A percentile compares a stretch with the other conserved stretches of the same genome.
Evolutionary conservation across 2,329 filamentous ascomycete genomes (phyloP).

Genomic region (Rutstroemia sp.): DNA sequence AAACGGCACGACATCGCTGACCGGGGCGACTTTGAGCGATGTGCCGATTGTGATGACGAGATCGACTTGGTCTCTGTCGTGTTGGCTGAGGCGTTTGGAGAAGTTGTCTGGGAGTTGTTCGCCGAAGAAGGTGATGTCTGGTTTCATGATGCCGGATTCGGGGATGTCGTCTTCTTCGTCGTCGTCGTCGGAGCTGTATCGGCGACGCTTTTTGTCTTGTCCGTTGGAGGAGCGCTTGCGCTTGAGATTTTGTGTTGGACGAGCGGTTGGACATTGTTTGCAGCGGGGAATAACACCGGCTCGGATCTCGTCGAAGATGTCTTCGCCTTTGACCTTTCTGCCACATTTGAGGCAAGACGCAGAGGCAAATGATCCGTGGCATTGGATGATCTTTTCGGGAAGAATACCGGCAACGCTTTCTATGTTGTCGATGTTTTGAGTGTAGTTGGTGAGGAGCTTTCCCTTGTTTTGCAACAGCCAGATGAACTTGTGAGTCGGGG

Average conservation of each 20-base stretch:
- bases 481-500: slow-evolving; percentile 93
- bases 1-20: slow-evolving; percentile 82
- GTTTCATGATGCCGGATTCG: slow-evolving; percentile 79
- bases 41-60: slow-evolving; percentile 95
- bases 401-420: slow-evolving; percentile 79
- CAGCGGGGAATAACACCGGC: slow-evolving; percentile 72
- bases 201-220: slow-evolving; percentile 36
- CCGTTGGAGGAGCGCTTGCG: slow-evolving; percentile 48
- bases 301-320: slow-evolving; percentile 73
- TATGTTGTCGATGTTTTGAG: slow-evolving; percentile 97
- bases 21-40: slow-evolving; percentile 89
- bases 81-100: slow-evolving; percentile 68
- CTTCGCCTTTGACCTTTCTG: slow-evolving; percentile 64
- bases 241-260: slow-evolving; percentile 45
- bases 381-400: slow-evolving; percentile 81
- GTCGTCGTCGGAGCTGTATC: slow-evolving; percentile 27
- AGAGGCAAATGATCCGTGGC: slow-evolving; percentile 91
- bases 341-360: slow-evolving; percentile 82
- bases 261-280: slow-evolving; percentile 52
- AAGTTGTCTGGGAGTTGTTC: slow-evolving; percentile 83
- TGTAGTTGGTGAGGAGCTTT: slow-evolving; percentile 94
- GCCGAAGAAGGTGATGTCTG: slow-evolving; percentile 97
- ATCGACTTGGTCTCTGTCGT: slow-evolving; percentile 75
- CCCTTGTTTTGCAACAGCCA: slow-evolving; percentile 77
- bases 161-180: slow-evolving; percentile 58